Evolutionary conservation across 305 asterid genomes (phyloP), one percentile per base, ranked within the genome.

Genomic region (Caryopteris hybrid): DNA sequence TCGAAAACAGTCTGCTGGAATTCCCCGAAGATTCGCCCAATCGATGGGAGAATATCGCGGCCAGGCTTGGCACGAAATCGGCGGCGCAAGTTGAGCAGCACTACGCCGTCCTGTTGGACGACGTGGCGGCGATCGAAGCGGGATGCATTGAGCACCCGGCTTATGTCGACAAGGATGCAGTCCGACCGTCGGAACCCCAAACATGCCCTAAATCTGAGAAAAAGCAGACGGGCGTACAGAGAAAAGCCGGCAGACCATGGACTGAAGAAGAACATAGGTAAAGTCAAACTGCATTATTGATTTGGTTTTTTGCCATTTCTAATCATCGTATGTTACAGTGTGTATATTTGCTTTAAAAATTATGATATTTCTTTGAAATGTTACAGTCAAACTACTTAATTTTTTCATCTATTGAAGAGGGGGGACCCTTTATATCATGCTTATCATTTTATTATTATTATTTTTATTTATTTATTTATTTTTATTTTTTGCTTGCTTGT

Each of bases 201-300:
- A 38, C 38, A 22, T 10, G 56, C 75, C 79, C 73, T 56, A 73
- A 61, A 22, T 21, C 73, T 21, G 83, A 70, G 29, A 77, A 64
- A 71, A 78, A 48, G 74, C 71, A 56, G 34, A 52, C 11, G 6
- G 73, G 7, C 33, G 61, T 56, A 3, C 76, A 57, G 75, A 70
- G 88, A 17, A 83, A 76, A 64, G 73, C 69, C 14, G 82, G 82
- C 47, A 74, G 71, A 20, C 76, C 88, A 4, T 83, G 88, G 88
- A 78, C 84, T 6, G 84, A 83, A 50, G 82, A 80, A 0, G 88
- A 83, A 43, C 88, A 83, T 9, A 78, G 80, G 88, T 83, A 56
- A 39, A n/a, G 4, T 12, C 14, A 16, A 56, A 20, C 29, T 66
- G 8, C 36, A n/a, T 20, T 22, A 18, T 2, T 38, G 23, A 1